Evolutionary conservation across 805 yeast genomes (phyloP).

Genomic region (Cyberlindnera sargentensis): DNA sequence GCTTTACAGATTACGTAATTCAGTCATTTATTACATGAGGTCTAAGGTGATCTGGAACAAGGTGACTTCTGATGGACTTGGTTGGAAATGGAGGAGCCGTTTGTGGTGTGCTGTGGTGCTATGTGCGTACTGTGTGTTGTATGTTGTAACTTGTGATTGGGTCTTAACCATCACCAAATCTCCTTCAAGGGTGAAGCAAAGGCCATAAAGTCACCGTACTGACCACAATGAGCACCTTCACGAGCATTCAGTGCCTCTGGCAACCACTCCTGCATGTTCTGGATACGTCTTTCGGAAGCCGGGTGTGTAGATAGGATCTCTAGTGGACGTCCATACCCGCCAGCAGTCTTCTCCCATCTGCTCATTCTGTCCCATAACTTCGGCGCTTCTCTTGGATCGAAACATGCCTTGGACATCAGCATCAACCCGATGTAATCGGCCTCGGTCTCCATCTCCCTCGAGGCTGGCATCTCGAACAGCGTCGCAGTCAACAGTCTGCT

Average conservation of each 20-base stretch:
- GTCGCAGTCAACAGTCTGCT: slow-evolving; percentile 49
- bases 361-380: slow-evolving; percentile 81
- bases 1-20: no score
- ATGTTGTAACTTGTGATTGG: no score
- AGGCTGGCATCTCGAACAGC: slow-evolving; percentile 69
- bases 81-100: no score
- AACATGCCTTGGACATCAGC: slow-evolving; percentile 89
- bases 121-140: no score
- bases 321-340: slow-evolving; percentile 26
- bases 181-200: background rate
- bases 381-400: slow-evolving; percentile 66
- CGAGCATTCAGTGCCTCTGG: slow-evolving; percentile 35
- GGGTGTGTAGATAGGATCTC: slow-evolving; percentile 90
- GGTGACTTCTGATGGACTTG: no score
- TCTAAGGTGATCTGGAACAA: no score
- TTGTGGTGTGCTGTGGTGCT: no score
- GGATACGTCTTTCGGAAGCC: slow-evolving; percentile 62
- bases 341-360: slow-evolving; percentile 33
- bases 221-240: slow-evolving; percentile 9
- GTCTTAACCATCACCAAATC: no score
- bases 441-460: slow-evolving; percentile 91
- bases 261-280: slow-evolving; percentile 62
- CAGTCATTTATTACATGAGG: no score
- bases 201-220: slow-evolving; percentile 9
- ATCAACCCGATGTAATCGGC: slow-evolving; percentile 93